Conservation (phyloP, 2,329 filamentous ascomycete species). For the Chrysoporthe puriensis region DNA sequence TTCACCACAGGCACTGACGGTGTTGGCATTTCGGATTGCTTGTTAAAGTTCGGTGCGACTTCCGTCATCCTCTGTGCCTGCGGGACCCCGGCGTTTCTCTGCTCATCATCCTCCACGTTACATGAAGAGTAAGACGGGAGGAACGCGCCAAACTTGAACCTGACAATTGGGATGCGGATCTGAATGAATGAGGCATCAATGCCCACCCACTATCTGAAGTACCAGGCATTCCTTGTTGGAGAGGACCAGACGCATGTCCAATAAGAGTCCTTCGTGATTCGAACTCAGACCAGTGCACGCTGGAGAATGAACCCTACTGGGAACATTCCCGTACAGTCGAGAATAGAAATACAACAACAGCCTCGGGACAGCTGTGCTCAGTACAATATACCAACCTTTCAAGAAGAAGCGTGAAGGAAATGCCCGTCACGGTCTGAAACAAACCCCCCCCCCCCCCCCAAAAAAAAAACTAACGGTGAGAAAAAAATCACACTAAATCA, state of each 20-base stretch:
- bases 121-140: conserved; percentile 4
- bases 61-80: background rate
- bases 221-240: background rate
- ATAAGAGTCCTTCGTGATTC: background rate
- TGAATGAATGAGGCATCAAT: background rate
- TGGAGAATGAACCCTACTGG: background rate
- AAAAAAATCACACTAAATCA: background rate
- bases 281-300: background rate
- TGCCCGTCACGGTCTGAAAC: background rate
- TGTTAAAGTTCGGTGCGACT: background rate
- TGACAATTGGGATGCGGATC: background rate
- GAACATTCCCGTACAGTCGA: background rate
- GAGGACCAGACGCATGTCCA: background rate
- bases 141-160: conserved; percentile 1
- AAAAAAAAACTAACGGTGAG: background rate
- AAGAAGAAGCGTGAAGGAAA: background rate
- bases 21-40: background rate
- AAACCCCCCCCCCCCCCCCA: background rate
- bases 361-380: background rate
- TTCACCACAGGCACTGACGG: no score
- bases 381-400: background rate
- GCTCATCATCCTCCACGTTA: background rate
- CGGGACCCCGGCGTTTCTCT: background rate
- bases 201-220: background rate
- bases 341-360: background rate